Conservation (phyloP, 768 basidiomycete species). For the Naganishia vaughanmartiniae region DNA sequence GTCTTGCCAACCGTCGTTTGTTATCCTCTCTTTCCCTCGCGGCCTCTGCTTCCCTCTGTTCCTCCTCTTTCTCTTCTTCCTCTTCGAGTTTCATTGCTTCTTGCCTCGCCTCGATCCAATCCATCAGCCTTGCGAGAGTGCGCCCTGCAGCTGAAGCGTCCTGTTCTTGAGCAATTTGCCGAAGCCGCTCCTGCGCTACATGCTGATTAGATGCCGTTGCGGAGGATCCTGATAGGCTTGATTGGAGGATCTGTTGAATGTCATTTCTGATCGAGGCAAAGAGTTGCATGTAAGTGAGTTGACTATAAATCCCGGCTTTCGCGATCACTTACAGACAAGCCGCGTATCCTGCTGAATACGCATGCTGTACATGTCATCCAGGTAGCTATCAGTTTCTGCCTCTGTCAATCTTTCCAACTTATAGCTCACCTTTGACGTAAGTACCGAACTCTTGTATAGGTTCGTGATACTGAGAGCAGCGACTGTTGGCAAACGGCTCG, state of each 20-base stretch:
- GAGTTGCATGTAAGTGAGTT: background rate
- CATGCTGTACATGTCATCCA: slow-evolving; percentile 11
- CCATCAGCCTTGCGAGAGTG: slow-evolving; percentile 39
- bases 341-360: slow-evolving; percentile 26
- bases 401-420: background rate
- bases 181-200: slow-evolving; percentile 9
- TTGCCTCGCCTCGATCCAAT: slow-evolving; percentile 41
- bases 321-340: slow-evolving; percentile 25
- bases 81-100: slow-evolving; percentile 32
- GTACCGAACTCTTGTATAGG: slow-evolving; percentile 36
- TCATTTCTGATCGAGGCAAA: slow-evolving; percentile 33
- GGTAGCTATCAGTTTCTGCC: background rate
- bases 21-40: slow-evolving; percentile 19
- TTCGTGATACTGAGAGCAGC: slow-evolving; percentile 39
- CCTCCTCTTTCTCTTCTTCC: slow-evolving; percentile 32
- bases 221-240: slow-evolving; percentile 27
- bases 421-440: slow-evolving; percentile 37
- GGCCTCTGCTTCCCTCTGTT: slow-evolving; percentile 21
- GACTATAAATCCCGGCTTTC: background rate
- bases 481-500: slow-evolving; percentile 21
- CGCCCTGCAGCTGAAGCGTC: slow-evolving; percentile 26
- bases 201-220: slow-evolving; percentile 22
- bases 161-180: slow-evolving; percentile 26
- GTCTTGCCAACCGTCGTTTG: slow-evolving; percentile 9
- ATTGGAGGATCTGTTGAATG: slow-evolving; percentile 38